phyloP scores from a whole-genome alignment of 441 rosid genomes.

The Adansonia rubrostipa region DNA sequence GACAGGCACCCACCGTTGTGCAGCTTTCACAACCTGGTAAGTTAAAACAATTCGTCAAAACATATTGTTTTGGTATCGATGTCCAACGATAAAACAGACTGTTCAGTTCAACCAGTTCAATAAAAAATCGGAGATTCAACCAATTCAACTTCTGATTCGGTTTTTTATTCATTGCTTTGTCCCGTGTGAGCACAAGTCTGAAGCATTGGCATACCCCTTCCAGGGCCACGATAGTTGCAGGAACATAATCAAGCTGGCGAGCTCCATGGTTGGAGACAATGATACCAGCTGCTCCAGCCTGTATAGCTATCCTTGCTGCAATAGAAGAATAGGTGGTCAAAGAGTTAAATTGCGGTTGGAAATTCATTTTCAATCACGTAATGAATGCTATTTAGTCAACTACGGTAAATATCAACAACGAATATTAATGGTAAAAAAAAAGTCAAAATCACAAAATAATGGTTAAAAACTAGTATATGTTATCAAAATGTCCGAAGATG shows the following conservation, averaged over 20 bases:
- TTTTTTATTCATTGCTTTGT: too few species aligned
- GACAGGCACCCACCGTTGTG: slow-evolving; percentile 77
- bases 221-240: slow-evolving; percentile 85
- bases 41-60: not conserved
- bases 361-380: too few species aligned
- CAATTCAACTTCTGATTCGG: too few species aligned
- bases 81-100: too few species aligned
- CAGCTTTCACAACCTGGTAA: slow-evolving; percentile 81
- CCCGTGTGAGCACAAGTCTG: not conserved
- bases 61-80: not conserved
- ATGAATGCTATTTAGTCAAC: too few species aligned
- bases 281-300: slow-evolving; percentile 85
- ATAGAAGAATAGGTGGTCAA: too few species aligned
- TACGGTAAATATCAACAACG: too few species aligned
- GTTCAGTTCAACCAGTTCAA: too few species aligned
- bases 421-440: too few species aligned
- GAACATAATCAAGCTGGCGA: slow-evolving; percentile 92
- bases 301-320: slow-evolving; percentile 36
- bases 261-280: slow-evolving; percentile 97
- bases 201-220: slow-evolving; percentile 65
- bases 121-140: too few species aligned
- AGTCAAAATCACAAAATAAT: too few species aligned
- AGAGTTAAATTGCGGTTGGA: too few species aligned
- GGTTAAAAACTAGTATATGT: not conserved
- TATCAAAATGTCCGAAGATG: not conserved